Base-by-base conservation (phyloP, 192 early-diverging fungal species). In the Geranomyces michiganensis region DNA sequence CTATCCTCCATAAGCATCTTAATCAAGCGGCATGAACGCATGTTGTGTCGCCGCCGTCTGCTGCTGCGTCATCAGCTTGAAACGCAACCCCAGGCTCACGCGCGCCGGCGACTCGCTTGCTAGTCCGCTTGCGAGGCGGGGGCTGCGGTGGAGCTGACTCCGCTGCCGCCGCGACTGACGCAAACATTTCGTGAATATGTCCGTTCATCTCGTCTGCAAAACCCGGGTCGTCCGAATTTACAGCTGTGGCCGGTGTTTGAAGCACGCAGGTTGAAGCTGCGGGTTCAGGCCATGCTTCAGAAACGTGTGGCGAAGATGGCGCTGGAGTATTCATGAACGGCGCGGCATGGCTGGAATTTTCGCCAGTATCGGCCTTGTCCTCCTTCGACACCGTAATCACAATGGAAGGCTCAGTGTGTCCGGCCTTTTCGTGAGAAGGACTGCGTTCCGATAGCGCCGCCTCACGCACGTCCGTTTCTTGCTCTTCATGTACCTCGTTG, bases 171-270 rank as follows among this genome's bases (percentile, higher is more conserved):
- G 46, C 46, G 46, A n/a, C 24, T 17, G 51, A 26, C 4, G 58
- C 62, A 64, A 64, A 64, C 41, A 64, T 29, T 41, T 64, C 13
- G 62, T 64, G 9, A 36, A 64, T 64, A 9, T 21, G 15, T 4
- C 44, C 62, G 9, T 36, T n/a, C 44, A 64, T 31, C 5, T 64
- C 62, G 13, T 64, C 62, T 12, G 62, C 62, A 41, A 64, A 64
- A 17, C 6, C 30, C 5, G 19, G 3, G 3, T 41, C n/a, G 33
- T 64, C n/a, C 62, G 36, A 10, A 12, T 64, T 41, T 19, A 15
- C 43, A 21, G 6, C 62, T 29, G 19, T 29, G 24, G 17, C 24
- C n/a, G n/a, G n/a, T 32, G 9, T 26, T 60, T 4, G 58, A 60
- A 7, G 26, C 19, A 3, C 22, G 58, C 22, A 7, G 17, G 51